These are phyloP conservation scores for Zarea fungicola DNA, from an alignment of 2,329 filamentous ascomycete genomes.

Conservation along the genomic window DNA sequence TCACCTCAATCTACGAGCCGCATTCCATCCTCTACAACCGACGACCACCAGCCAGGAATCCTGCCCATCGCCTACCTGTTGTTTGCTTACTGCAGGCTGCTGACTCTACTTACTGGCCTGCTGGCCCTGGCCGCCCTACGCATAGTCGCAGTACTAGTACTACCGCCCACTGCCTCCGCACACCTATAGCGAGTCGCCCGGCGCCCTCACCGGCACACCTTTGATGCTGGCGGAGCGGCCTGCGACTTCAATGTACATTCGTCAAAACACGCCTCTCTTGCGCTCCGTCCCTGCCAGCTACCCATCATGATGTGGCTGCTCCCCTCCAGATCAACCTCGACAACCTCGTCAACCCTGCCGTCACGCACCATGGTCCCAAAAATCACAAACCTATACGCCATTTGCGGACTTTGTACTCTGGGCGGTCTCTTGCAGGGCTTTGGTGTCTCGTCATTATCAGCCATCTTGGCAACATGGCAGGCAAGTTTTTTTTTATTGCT, in stretches of 20 bases:
- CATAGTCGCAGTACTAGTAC: too few relatives aligned
- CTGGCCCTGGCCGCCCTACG: too few relatives aligned
- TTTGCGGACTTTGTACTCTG: conserved; percentile 23
- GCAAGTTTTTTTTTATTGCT: conserved; percentile 2
- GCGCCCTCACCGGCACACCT: not conserved
- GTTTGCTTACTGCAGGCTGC: too few relatives aligned
- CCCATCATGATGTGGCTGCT: conserved; percentile 6
- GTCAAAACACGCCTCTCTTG: not conserved
- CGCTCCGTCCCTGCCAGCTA: not conserved
- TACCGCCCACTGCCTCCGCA: too few relatives aligned
- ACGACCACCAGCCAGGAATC: too few relatives aligned
- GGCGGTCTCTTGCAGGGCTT: conserved; percentile 40
- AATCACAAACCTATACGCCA: conserved; percentile 21
- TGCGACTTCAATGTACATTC: not conserved
- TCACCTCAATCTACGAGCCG: too few relatives aligned
- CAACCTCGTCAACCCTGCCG: not conserved
- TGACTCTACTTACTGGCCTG: too few relatives aligned
- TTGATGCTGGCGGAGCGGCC: conserved; percentile 5
- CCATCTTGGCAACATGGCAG: conserved; percentile 42
- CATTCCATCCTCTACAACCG: too few relatives aligned
- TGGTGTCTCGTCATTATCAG: conserved; percentile 50
- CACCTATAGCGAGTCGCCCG: too few relatives aligned
- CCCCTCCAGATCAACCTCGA: not conserved
- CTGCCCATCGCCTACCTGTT: too few relatives aligned
- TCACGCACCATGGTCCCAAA: conserved; percentile 5